These are phyloP conservation scores for Pyrenophora graminea DNA, from an alignment of 2,329 filamentous ascomycete genomes.

Conservation along the genomic window DNA sequence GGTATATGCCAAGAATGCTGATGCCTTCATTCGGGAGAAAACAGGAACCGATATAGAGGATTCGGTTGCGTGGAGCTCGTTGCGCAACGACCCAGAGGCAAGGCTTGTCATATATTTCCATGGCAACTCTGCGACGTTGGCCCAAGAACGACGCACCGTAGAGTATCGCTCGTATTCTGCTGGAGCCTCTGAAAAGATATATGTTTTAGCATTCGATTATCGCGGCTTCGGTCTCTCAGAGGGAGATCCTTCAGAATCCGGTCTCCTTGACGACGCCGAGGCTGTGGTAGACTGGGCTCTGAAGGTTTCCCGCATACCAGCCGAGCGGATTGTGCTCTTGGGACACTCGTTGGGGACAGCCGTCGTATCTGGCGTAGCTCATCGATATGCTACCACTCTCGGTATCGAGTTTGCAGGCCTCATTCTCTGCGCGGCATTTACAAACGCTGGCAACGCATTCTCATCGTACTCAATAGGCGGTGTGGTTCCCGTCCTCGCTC, in stretches of 20 bases:
- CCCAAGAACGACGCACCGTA: constrained; percentile 74
- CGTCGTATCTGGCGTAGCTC: constrained; percentile 73
- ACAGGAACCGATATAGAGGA: constrained; percentile 47
- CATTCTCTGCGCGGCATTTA: constrained; percentile 79
- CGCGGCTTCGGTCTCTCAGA: constrained; percentile 84
- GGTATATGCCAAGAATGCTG: constrained; percentile 72
- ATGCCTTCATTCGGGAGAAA: constrained; percentile 61
- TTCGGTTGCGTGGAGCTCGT: constrained; percentile 55
- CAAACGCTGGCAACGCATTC: constrained; percentile 72
- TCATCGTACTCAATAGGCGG: constrained; percentile 78
- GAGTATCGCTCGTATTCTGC: constrained; percentile 78
- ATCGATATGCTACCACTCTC: constrained; percentile 63
- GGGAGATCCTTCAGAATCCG: constrained; percentile 76
- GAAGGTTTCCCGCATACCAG: constrained; percentile 65
- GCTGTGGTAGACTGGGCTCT: constrained; percentile 76
- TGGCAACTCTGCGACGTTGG: constrained; percentile 73
- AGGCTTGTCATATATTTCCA: constrained; percentile 61
- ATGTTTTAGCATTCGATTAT: constrained; percentile 85
- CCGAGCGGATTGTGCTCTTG: constrained; percentile 75
- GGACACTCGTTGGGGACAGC: constrained; percentile 91
- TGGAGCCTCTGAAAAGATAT: constrained; percentile 59
- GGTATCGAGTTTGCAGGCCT: constrained; percentile 76
- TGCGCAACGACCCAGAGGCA: constrained; percentile 57
- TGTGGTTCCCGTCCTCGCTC: constrained; percentile 74
- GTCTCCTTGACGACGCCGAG: constrained; percentile 77